Percentiles rank a stretch among this genome's conserved stretches.
These are phyloP conservation scores for Leishmania lainsoni DNA, from an alignment of 208 protist species.

Conservation along the genomic window DNA sequence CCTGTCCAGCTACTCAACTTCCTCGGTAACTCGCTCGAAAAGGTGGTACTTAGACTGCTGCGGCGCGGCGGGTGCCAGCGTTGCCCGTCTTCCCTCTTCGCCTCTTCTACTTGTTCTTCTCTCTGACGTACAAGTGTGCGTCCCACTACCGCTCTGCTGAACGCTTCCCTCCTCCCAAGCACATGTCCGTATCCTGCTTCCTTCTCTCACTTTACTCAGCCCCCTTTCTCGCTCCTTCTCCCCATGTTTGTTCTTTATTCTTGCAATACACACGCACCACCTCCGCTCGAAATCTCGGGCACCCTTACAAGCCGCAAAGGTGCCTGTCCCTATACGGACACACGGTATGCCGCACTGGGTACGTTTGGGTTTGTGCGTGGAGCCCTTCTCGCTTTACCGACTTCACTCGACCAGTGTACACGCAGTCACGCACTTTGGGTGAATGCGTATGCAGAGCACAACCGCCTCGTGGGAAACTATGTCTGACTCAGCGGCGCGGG, in stretches of 20 bases:
- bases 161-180: background rate
- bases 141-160: background rate
- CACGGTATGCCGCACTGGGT: background rate
- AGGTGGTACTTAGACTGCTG: background rate
- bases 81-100: background rate
- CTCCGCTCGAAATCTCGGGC: background rate
- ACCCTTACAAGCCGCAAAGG: background rate
- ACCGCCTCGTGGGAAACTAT: slow-evolving; percentile 11
- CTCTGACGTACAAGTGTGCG: background rate
- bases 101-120: background rate
- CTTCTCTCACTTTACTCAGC: background rate
- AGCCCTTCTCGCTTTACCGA: background rate
- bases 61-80: background rate
- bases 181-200: background rate
- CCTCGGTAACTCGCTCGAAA: background rate
- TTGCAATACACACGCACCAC: background rate
- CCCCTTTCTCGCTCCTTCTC: background rate
- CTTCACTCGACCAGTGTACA: background rate
- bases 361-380: background rate
- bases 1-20: background rate
- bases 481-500: background rate
- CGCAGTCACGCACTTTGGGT: background rate
- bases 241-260: background rate
- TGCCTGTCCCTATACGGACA: background rate
- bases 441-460: slow-evolving; percentile 5